Evolutionary conservation across 331 rosid species (phyloP), one percentile per base, ranked within the genome.

Genomic region (Ulmus americana): DNA sequence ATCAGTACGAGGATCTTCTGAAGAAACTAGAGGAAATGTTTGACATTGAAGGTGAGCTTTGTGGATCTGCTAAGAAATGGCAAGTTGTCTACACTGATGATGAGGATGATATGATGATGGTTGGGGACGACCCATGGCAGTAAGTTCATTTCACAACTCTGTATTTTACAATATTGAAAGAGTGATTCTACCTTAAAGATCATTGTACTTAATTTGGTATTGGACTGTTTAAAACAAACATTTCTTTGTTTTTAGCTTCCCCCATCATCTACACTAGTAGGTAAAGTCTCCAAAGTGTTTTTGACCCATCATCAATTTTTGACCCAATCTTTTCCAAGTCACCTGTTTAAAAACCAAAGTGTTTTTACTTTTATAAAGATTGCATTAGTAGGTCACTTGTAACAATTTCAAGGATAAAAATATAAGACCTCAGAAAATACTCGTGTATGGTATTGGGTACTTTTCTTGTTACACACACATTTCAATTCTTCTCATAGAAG

Each of bases 101-200:
- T 68, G 97, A 91, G 84, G 97, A 86, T 78, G 97, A 91, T 65
- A 84, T 83, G 90, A 91, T 91, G 97, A 83, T 91, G 97, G 96
- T 81, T 72, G 97, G 97, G 62, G 97, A 91, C 84, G 97, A 91
- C 53, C 97, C 97, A 20, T 91, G 97, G 97, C 82, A 81, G 97
- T 91, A 88, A 84, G 97, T 81, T 66, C 61, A 70, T 74, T 71
- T 62, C 43, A 64, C 16, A 14, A 20, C 59, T 67, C 45, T 74
- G 56, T 28, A 64, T 62, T 68, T 53, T 50, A 59, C 46, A 20
- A 13, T 45, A 42, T 50, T 68, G 38, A 9, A 10, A 38, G 41
- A 60, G 10, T 46, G 54, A 13, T 38, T 8, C 14, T 42, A 59
- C 20, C 9, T 38, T 43, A 44, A 61, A n/a, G 63, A n/a, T 12